Evolutionary conservation across 352 stramenopile species (phyloP).

Genomic region (Pythium plurisporium): DNA sequence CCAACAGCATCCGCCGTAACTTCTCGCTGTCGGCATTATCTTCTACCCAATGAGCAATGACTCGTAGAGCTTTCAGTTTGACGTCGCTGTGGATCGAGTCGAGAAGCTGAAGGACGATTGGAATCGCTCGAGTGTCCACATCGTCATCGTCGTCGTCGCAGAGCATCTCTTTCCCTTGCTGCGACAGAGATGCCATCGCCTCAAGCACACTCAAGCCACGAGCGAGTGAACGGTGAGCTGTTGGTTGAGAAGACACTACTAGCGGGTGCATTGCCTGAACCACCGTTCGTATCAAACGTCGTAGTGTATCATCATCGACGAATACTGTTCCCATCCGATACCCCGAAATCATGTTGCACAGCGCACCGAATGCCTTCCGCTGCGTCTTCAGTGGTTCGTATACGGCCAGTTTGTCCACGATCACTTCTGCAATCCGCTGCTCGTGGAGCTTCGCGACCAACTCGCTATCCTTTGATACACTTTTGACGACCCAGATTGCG

Average conservation of each 20-base stretch:
- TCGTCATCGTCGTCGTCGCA: constrained; percentile 9
- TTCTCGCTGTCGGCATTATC: constrained; percentile 28
- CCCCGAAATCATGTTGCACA: constrained; percentile 21
- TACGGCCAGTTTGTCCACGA: constrained; percentile 30
- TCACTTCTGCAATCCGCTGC: constrained; percentile 40
- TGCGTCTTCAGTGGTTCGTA: constrained; percentile 39
- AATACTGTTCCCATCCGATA: constrained; percentile 17
- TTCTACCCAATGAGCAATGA: constrained; percentile 41
- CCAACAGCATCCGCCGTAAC: constrained; percentile 22
- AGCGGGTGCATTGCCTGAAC: constrained; percentile 33
- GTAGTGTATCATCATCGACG: constrained; percentile 2
- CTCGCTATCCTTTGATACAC: constrained; percentile 58
- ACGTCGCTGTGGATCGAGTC: constrained; percentile 33
- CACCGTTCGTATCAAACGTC: not conserved
- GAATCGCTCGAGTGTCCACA: constrained; percentile 32
- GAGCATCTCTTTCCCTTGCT: constrained; percentile 32
- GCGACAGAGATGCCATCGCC: constrained; percentile 30
- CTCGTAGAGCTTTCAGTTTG: constrained; percentile 43
- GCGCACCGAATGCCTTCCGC: constrained; percentile 38
- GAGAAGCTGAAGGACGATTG: constrained; percentile 38
- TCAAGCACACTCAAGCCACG: constrained; percentile 46
- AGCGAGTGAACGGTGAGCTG: constrained; percentile 33
- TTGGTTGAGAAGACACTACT: constrained; percentile 18
- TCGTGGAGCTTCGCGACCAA: constrained; percentile 58
- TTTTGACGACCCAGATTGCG: constrained; percentile 46